Evolutionary conservation across 1,284 basidiomycete species (phyloP).

Genomic region (Malassezia cuniculi): DNA sequence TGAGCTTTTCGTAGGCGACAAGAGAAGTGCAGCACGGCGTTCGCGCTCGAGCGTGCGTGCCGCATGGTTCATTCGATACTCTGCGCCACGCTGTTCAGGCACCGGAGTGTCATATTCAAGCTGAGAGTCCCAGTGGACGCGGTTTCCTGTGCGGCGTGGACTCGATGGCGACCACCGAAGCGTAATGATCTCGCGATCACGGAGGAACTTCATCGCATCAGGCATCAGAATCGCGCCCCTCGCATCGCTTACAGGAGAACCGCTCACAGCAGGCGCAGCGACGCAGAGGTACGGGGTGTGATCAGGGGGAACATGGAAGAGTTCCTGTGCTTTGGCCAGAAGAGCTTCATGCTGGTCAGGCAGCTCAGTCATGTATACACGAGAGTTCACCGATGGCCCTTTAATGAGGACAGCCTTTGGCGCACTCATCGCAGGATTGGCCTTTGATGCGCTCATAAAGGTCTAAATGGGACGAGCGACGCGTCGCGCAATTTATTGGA

Average conservation of each 20-base stretch:
- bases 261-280: constrained; percentile 16
- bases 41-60: constrained; percentile 13
- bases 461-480: not conserved
- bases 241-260: constrained; percentile 19
- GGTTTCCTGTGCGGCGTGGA: constrained; percentile 16
- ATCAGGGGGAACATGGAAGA: constrained; percentile 32
- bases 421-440: no score
- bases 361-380: constrained; percentile 31
- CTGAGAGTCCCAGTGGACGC: constrained; percentile 26
- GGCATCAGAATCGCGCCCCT: constrained; percentile 28
- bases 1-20: no score
- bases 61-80: constrained; percentile 9
- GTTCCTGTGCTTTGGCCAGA: constrained; percentile 25
- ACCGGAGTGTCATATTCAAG: no score
- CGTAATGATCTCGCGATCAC: constrained; percentile 34
- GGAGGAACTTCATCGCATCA: constrained; percentile 33
- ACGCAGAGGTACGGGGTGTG: constrained; percentile 29
- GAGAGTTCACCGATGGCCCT: constrained; percentile 32
- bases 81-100: constrained; percentile 10
- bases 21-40: constrained; percentile 1
- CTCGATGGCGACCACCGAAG: constrained; percentile 33
- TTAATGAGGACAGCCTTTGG: constrained; percentile 30
- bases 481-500: no score
- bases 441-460: not conserved
- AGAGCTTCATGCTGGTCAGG: constrained; percentile 27